Percentiles rank a stretch among this genome's conserved stretches.
Conservation (phyloP, 2,329 filamentous ascomycete species). For the Teratosphaeria viscida region DNA sequence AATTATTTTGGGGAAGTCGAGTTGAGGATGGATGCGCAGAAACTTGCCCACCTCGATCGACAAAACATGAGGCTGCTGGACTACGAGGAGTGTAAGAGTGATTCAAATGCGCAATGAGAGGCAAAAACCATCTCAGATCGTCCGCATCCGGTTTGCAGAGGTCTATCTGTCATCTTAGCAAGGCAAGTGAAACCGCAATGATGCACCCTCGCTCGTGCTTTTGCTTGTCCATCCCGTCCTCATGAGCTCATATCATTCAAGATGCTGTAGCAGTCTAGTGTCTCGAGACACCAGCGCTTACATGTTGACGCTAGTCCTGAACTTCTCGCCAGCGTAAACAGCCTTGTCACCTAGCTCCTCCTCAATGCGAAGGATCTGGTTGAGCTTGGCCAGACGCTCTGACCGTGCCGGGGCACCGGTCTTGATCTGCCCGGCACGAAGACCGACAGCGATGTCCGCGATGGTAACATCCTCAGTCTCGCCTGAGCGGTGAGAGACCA, state of each 20-base stretch:
- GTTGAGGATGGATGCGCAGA: conserved; percentile 31
- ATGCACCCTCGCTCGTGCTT: background rate
- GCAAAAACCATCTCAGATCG: background rate
- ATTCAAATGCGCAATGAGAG: background rate
- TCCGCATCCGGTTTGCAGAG: background rate
- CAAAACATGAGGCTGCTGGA: background rate
- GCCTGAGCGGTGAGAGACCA: conserved; percentile 98
- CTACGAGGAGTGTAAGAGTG: background rate
- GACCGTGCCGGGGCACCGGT: conserved; percentile 91
- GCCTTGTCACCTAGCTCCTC: conserved; percentile 92
- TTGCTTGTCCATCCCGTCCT: background rate
- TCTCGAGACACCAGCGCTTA: conserved; percentile 36
- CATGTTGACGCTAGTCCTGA: conserved; percentile 83
- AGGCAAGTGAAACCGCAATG: background rate
- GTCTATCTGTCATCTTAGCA: background rate
- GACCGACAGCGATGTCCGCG: conserved; percentile 92
- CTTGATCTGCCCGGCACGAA: conserved; percentile 97
- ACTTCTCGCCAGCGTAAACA: conserved; percentile 82
- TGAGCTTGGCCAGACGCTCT: conserved; percentile 98
- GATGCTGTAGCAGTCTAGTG: background rate
- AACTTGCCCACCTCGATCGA: background rate
- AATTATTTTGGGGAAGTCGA: conserved; percentile 64
- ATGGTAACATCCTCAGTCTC: conserved; percentile 99
- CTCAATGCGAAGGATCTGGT: conserved; percentile 99
- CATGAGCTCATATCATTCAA: background rate